Evolutionary conservation across 805 yeast species (phyloP), one percentile per base, ranked within the genome.

Genomic region (Isabelozyma heimii): DNA sequence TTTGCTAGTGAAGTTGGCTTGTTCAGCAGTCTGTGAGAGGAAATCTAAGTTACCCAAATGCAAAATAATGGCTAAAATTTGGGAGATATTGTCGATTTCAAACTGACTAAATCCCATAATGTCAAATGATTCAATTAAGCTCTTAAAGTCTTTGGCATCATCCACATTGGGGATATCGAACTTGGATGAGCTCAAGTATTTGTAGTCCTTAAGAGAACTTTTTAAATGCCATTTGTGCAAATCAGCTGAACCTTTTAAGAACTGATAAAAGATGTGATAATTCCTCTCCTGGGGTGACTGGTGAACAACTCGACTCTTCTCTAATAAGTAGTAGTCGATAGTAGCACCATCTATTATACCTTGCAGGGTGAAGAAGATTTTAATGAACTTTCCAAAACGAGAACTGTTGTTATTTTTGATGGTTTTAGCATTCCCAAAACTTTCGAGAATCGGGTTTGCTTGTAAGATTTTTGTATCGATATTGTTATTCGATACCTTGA

Each of bases 401-500:
- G 98, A 92, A 3, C 97, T 91, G 67, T 94, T 94, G 65, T 91
- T 84, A 65, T 94, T 94, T 59, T 94, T 81, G 13, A 90, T 89
- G 0, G 99, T 94, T 61, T 92, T 96, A 1, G 99, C 92, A 66
- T 94, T 94, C 57, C 99, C 99, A 67, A 94, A 94, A 30, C 97
- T 83, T 67, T 94, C 99, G 56, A 94, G 69, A 44, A 94, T 90
- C 1, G 99, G 99, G 62, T 94, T 94, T 7, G 98, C 97, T 61
- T 89, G 91, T 30, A 94, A 67, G 46, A 94, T 92, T 64, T 89
- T 91, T 53, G 81, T 79, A 65, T 94, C 98, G 56, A 94, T 87
- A 42, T 79, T 74, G 13, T 72, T 62, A 10, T 69, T 58, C 16
- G 27, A 17, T 15, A 38, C 37, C 16, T 42, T 26, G 10, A 27